These are phyloP conservation scores for Leucocoprinus sp. DNA, from an alignment of 768 basidiomycete genomes.

Conservation along the genomic window DNA sequence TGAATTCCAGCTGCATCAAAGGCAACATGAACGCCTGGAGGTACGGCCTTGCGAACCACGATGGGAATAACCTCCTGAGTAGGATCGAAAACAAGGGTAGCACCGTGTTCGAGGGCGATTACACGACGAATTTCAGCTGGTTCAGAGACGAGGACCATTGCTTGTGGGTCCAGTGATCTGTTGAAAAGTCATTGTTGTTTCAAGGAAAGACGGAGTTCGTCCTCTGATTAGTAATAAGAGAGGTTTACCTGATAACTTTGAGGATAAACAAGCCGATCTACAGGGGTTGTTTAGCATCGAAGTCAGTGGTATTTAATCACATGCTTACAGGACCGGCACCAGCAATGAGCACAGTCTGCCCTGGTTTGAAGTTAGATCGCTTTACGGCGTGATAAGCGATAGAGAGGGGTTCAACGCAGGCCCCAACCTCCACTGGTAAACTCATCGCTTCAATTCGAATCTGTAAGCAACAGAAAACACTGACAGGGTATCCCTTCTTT, in stretches of 20 bases:
- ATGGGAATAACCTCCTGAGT: conserved; percentile 19
- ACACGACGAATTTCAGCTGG: conserved; percentile 29
- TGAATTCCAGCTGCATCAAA: conserved; percentile 41
- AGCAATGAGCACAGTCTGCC: conserved; percentile 31
- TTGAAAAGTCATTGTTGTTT: too few relatives aligned
- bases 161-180: conserved; percentile 22
- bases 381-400: conserved; percentile 40
- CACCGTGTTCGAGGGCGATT: conserved; percentile 29
- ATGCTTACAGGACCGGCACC: conserved; percentile 37
- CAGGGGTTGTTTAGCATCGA: neutral
- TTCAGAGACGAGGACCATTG: conserved; percentile 31
- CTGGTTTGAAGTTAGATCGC: conserved; percentile 27
- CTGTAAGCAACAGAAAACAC: conserved; percentile 9
- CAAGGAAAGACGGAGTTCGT: too few relatives aligned
- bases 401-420: conserved; percentile 38
- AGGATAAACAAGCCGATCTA: conserved; percentile 33
- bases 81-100: conserved; percentile 30
- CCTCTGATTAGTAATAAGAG: too few relatives aligned
- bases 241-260: conserved; percentile 30
- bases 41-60: conserved; percentile 20
- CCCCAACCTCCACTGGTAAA: conserved; percentile 38
- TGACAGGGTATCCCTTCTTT: conserved; percentile 30
- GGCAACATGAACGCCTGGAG: conserved; percentile 33
- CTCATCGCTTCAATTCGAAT: neutral
- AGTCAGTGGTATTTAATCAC: too few relatives aligned